Evolutionary conservation across 495 filamentous ascomycete genomes (phyloP).

Genomic region (Terfezia claveryi): DNA sequence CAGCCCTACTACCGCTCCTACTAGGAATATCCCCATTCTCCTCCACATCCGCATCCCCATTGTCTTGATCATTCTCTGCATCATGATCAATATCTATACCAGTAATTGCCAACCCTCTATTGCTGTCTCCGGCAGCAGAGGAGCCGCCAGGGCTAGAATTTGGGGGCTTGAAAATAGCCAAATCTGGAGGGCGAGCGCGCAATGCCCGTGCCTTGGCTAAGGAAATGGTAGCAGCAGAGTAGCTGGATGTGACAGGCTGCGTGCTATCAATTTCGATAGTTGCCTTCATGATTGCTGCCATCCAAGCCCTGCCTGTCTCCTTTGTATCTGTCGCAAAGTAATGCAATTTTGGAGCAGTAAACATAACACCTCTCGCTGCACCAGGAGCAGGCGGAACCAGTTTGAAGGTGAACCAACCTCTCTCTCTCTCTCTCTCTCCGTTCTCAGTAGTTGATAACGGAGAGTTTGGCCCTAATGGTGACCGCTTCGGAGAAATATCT

Average conservation of each 20-base stretch:
- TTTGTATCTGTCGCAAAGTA: conserved; percentile 92
- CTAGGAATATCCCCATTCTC: conserved; percentile 2
- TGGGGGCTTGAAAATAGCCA: neutral
- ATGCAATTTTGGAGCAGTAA: conserved; percentile 78
- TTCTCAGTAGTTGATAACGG: neutral
- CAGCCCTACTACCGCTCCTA: neutral
- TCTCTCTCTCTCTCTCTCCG: conserved; percentile 10
- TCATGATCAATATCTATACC: conserved; percentile 9
- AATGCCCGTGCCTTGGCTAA: conserved; percentile 62
- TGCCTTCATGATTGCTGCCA: conserved; percentile 97
- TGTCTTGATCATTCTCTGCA: conserved; percentile 6
- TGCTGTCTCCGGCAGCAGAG: neutral
- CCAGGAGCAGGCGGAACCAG: conserved; percentile 75
- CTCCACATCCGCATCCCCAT: conserved; percentile 10
- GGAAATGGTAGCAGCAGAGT: conserved; percentile 82
- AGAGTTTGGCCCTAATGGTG: conserved; percentile 2
- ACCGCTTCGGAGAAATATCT: conserved; percentile 26
- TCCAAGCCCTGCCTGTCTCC: conserved; percentile 78
- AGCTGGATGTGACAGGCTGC: conserved; percentile 60
- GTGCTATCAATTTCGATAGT: conserved; percentile 88
- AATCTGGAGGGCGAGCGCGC: conserved; percentile 56
- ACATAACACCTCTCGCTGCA: conserved; percentile 77
- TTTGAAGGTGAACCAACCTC: conserved; percentile 74
- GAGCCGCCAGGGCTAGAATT: neutral
- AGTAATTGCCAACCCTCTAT: conserved; percentile 11